These are phyloP conservation scores for Noccaea caerulescens DNA, from an alignment of 345 rosid species.

Conservation along the genomic window DNA sequence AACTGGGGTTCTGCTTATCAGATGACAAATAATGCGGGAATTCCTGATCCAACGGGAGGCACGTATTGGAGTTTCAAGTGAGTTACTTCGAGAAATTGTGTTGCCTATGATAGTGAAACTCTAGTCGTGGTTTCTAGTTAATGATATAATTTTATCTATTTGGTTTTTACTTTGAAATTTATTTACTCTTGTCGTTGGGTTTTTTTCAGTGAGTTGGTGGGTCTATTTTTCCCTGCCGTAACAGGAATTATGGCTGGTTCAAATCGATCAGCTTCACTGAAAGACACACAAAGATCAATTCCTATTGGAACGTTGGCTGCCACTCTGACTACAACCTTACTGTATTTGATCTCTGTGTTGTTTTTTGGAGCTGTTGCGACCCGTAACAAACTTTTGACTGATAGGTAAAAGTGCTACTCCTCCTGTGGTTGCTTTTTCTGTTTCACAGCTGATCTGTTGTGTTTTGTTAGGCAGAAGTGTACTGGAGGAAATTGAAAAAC, in stretches of 20 bases:
- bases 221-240: conserved; percentile 99
- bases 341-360: conserved; percentile 78
- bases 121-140: conserved; percentile 13
- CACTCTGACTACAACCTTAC: conserved; percentile 76
- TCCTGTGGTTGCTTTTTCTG: neutral
- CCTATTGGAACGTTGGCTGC: conserved; percentile 97
- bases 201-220: conserved; percentile 80
- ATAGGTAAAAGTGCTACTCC: conserved; percentile 61
- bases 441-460: conserved; percentile 19
- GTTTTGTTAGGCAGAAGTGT: conserved; percentile 26
- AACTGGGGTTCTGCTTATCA: conserved; percentile 93
- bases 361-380: conserved; percentile 92
- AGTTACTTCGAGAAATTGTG: conserved; percentile 38
- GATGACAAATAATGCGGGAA: conserved; percentile 88
- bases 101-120: conserved; percentile 21
- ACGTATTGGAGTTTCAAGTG: conserved; percentile 93
- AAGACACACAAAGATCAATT: conserved; percentile 96
- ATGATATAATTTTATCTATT: conserved; percentile 11
- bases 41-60: conserved; percentile 81
- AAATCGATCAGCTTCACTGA: conserved; percentile 91
- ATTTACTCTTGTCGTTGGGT: conserved; percentile 17
- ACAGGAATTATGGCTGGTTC: conserved; percentile 99
- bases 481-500: conserved; percentile 26
- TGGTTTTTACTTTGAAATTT: conserved; percentile 27
- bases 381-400: conserved; percentile 85